These are phyloP conservation scores for Diaporthe sp. DNA, from an alignment of 2,329 filamentous ascomycete species.

Conservation along the genomic window DNA sequence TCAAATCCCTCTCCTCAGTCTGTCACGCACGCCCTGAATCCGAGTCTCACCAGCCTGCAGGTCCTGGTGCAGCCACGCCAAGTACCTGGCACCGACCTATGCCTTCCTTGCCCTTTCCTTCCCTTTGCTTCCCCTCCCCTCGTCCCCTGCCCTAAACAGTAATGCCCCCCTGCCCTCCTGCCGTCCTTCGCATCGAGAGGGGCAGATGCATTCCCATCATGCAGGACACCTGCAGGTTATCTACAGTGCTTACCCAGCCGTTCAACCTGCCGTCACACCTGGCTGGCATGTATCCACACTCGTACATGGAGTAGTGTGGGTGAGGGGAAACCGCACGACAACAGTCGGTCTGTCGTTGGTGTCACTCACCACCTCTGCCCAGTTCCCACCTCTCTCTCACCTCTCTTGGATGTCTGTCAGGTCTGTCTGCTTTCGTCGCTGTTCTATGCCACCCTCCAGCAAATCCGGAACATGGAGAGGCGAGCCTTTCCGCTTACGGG, in stretches of 20 bases:
- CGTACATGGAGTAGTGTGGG: not conserved
- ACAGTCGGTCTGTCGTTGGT: constrained; percentile 23
- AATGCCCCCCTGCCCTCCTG: not conserved
- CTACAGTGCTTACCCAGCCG: constrained; percentile 19
- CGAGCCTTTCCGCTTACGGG: constrained; percentile 15
- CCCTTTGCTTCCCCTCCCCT: not conserved
- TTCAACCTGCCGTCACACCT: constrained; percentile 9
- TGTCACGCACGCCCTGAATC: not conserved
- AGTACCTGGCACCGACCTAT: constrained; percentile 11
- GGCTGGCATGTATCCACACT: constrained; percentile 6
- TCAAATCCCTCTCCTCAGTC: not conserved
- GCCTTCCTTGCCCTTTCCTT: not conserved
- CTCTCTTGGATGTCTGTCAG: not conserved
- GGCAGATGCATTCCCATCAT: constrained; percentile 24
- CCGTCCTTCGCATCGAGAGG: not conserved
- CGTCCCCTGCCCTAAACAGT: not conserved
- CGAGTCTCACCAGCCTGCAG: constrained; percentile 22
- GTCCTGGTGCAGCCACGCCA: constrained; percentile 10
- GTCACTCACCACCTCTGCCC: not conserved
- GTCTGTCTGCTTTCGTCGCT: not conserved
- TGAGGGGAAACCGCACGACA: constrained; percentile 23
- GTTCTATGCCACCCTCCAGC: not conserved
- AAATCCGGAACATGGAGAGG: constrained; percentile 5
- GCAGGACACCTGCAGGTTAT: constrained; percentile 17
- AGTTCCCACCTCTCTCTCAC: not conserved